A percentile compares a stretch with the other conserved stretches of the same genome.
Conservation (phyloP, 176 grass and related monocot genomes). For the Metroxylon sagu region DNA sequence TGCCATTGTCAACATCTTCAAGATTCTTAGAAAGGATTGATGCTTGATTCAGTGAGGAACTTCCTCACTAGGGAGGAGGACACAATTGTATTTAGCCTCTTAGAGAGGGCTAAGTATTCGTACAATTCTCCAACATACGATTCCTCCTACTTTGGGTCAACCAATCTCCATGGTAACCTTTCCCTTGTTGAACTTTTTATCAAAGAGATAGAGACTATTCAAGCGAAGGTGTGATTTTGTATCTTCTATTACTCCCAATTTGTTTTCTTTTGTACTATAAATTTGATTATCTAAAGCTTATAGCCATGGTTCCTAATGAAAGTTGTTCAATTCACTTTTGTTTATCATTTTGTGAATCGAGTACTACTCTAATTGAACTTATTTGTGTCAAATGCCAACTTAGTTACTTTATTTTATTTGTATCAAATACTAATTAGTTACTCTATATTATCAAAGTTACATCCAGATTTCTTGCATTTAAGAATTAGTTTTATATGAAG, state of each 20-base stretch:
- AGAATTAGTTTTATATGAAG: too few relatives aligned
- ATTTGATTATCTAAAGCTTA: too few relatives aligned
- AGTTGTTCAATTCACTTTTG: too few relatives aligned
- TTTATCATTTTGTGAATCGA: too few relatives aligned
- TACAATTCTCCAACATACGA: constrained; percentile 35
- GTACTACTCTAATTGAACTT: too few relatives aligned
- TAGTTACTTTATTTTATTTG: too few relatives aligned
- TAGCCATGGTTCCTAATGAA: too few relatives aligned
- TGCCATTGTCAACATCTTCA: not conserved
- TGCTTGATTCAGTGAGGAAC: constrained; percentile 41
- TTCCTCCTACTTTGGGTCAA: not conserved
- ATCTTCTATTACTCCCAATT: not conserved
- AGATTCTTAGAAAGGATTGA: constrained; percentile 3
- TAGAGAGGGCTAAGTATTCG: constrained; percentile 54
- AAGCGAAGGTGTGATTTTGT: constrained; percentile 38
- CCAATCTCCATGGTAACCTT: not conserved
- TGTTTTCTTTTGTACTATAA: too few relatives aligned
- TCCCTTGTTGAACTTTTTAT: constrained; percentile 47
- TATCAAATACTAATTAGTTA: too few relatives aligned
- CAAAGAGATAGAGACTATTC: constrained; percentile 38
- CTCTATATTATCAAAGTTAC: too few relatives aligned
- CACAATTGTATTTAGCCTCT: constrained; percentile 62
- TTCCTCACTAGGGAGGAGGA: constrained; percentile 66
- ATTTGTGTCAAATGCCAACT: too few relatives aligned
- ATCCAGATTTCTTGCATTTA: too few relatives aligned